phyloP scores from a whole-genome alignment of 2,329 filamentous ascomycete species.

The Sclerotiophoma versabilis region DNA sequence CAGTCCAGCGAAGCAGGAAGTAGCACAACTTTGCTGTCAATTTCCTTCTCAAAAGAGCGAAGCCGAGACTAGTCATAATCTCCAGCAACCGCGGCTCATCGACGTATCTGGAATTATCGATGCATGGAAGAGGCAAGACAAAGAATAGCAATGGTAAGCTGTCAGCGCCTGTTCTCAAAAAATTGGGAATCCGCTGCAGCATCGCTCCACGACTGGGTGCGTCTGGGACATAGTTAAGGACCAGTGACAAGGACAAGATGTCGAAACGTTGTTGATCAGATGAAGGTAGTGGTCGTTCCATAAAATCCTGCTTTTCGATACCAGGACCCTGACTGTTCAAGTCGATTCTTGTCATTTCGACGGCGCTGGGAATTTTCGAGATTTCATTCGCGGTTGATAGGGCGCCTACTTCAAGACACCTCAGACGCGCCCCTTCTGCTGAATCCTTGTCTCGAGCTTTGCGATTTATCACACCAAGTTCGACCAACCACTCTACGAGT shows the following conservation, averaged over 20 bases:
- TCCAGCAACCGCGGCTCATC: conserved; percentile 71
- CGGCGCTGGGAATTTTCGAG: conserved; percentile 69
- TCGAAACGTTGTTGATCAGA: conserved; percentile 74
- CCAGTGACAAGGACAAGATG: conserved; percentile 87
- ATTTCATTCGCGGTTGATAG: conserved; percentile 86
- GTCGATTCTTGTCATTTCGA: conserved; percentile 85
- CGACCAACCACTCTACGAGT: conserved; percentile 65
- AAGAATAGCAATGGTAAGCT: conserved; percentile 78
- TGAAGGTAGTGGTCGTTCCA: conserved; percentile 78
- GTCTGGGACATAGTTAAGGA: conserved; percentile 92
- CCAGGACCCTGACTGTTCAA: conserved; percentile 82
- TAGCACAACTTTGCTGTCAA: conserved; percentile 85
- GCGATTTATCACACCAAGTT: conserved; percentile 31
- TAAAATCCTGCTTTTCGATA: conserved; percentile 92
- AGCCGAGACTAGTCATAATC: conserved; percentile 83
- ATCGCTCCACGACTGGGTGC: conserved; percentile 79
- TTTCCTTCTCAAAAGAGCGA: conserved; percentile 70
- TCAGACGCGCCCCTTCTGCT: conserved; percentile 49
- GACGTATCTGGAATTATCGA: conserved; percentile 90
- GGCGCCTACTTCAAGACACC: conserved; percentile 87
- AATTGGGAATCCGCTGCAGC: conserved; percentile 61
- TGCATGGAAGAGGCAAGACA: conserved; percentile 86
- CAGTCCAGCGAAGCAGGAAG: conserved; percentile 76
- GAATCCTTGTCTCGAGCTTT: conserved; percentile 10
- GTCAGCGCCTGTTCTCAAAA: conserved; percentile 33